Evolutionary conservation across 139 green algal species (phyloP).

Genomic region (Penium margaritaceum): DNA sequence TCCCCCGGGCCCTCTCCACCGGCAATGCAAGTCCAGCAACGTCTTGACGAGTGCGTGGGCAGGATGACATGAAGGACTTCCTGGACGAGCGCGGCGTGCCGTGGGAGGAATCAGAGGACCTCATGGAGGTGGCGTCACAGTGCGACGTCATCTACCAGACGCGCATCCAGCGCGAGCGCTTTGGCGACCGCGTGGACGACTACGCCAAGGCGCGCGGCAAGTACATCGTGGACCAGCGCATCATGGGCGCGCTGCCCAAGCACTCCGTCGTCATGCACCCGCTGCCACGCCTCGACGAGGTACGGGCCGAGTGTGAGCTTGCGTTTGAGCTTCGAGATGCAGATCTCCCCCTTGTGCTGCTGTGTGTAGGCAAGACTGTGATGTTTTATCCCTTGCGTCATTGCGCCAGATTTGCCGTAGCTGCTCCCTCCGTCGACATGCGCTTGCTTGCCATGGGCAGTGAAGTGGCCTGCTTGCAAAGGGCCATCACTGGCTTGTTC

Average conservation of each 20-base stretch:
- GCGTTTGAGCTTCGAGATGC: no score
- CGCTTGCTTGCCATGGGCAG: no score
- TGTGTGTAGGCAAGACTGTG: no score
- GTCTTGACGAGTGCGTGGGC: neutral
- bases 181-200: constrained; percentile 52
- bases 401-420: no score
- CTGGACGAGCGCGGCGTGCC: constrained; percentile 57
- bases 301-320: no score
- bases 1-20: no score
- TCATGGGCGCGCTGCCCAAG: constrained; percentile 71
- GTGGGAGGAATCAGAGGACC: constrained; percentile 77
- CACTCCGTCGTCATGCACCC: constrained; percentile 89
- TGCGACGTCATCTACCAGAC: constrained; percentile 95
- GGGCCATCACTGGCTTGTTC: no score
- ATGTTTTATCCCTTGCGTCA: no score
- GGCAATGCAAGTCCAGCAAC: no score
- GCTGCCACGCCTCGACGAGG: constrained; percentile 86
- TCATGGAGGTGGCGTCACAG: constrained; percentile 54
- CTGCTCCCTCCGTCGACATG: no score
- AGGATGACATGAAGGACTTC: constrained; percentile 84
- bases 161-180: constrained; percentile 94
- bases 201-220: constrained; percentile 43
- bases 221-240: constrained; percentile 80
- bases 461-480: no score
- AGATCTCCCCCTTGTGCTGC: no score